Evolutionary conservation across 495 filamentous ascomycete genomes (phyloP).

Genomic region (Achaetomiella virescens): DNA sequence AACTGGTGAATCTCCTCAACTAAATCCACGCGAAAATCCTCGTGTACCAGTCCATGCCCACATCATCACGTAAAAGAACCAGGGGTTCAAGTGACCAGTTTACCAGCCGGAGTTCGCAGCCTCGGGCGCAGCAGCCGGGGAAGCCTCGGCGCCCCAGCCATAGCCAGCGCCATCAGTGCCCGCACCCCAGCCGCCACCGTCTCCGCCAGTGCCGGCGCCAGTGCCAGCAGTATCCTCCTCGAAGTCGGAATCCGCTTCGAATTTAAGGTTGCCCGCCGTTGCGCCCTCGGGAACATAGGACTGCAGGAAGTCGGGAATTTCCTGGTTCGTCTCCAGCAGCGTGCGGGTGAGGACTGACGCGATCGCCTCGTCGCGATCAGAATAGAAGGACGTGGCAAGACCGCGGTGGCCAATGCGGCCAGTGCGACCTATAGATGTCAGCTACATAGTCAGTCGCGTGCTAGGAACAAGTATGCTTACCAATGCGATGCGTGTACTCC

Average conservation of each 20-base stretch:
- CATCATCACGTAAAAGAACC: not conserved
- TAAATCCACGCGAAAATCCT: slow-evolving; percentile 3
- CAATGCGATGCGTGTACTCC: slow-evolving; percentile 93
- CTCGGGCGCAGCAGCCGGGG: not conserved
- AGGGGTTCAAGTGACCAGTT: not conserved
- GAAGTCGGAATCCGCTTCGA: slow-evolving; percentile 61
- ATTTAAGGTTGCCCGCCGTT: slow-evolving; percentile 41
- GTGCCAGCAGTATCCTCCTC: slow-evolving; percentile 26
- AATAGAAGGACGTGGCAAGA: slow-evolving; percentile 82
- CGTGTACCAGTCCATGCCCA: not conserved
- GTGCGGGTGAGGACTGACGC: slow-evolving; percentile 66
- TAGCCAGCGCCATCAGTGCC: not conserved
- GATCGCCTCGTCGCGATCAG: slow-evolving; percentile 59
- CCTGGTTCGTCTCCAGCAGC: slow-evolving; percentile 69
- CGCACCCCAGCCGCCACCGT: slow-evolving; percentile 13
- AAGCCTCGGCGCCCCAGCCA: not conserved
- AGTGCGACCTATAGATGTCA: slow-evolving; percentile 66
- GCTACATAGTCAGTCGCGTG: not conserved
- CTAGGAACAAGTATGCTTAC: slow-evolving; percentile 38
- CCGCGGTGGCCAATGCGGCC: slow-evolving; percentile 88
- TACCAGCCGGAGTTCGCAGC: slow-evolving; percentile 1
- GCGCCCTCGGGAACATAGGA: slow-evolving; percentile 51
- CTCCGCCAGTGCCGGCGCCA: slow-evolving; percentile 4
- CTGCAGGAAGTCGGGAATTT: slow-evolving; percentile 76
- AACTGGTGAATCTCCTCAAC: slow-evolving; percentile 1